Evolutionary conservation across 1,284 basidiomycete genomes (phyloP), one percentile per base, ranked within the genome.

Genomic region (Apiotrichum siamense): DNA sequence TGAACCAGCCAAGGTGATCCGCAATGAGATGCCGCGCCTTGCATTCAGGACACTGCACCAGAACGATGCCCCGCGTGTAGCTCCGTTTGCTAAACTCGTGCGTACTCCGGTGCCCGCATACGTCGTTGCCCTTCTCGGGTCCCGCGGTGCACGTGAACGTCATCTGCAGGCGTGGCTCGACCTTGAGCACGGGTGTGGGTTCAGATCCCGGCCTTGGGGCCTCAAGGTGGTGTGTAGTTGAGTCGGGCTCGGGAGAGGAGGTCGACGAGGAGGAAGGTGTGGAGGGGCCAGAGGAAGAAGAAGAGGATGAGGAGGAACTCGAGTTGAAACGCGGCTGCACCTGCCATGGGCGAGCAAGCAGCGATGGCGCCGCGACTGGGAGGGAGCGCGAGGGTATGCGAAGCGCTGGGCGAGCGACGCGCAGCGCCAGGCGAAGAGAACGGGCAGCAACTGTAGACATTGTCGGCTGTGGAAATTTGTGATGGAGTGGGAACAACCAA

Each of bases 1-100:
- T 70, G 77, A 96, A 96, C 92, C 92, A 96, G 1, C 88, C 88
- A 15, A 96, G 73, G 65, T 96, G 84, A 67, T 96, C 91, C 9
- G 92, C 91, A 65, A 92, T 90, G 18, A 90, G 76, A 73, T 90
- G 88, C 40, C 88, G 76, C 66, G 89, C 91, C 65, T 88, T 83
- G 74, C 94, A 97, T 17, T 81, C 81, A 1, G 93, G 91, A 74
- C 94, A 97, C 67, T 94, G 83, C 0, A 97, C 83, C 27, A 98
- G 77, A 1, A 97, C 93, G 49, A 97, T 86, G 0, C 94, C 94
- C 42, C 80, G 82, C 63, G 86, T 81, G 72, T 97, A 98, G 25
- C 87, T 82, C 31, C 83, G 79, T 67, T 84, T 87, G 11, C 86
- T 81, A 67, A 97, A 97, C 57, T 88, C 81, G 65, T 97, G 94